Evolutionary conservation across 352 stramenopile genomes (phyloP).

Genomic region (Phytophthora citricola): DNA sequence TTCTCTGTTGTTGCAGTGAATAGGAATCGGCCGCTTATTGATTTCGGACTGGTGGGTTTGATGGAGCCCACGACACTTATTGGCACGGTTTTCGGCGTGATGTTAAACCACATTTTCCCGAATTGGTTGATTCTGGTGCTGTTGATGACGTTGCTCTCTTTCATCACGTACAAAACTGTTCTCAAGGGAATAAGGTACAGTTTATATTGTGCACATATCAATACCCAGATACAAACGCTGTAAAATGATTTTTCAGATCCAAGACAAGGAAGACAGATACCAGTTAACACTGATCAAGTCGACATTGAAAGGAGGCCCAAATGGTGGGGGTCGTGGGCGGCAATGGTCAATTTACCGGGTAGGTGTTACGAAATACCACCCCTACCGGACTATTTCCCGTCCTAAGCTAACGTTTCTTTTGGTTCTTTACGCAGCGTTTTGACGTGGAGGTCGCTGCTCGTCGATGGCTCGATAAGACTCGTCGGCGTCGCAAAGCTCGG

Average conservation of each 20-base stretch:
- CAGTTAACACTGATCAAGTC: constrained; percentile 52
- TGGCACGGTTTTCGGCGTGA: constrained; percentile 75
- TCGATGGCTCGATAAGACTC: constrained; percentile 65
- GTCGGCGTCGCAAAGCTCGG: constrained; percentile 49
- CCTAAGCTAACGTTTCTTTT: not conserved
- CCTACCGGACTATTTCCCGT: no score
- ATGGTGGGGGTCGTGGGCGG: constrained; percentile 46
- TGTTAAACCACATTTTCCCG: constrained; percentile 80
- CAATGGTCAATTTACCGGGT: constrained; percentile 72
- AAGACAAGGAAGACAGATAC: constrained; percentile 54
- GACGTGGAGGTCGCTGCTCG: constrained; percentile 62
- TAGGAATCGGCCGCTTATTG: constrained; percentile 93
- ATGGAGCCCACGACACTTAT: constrained; percentile 95
- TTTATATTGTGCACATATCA: not conserved
- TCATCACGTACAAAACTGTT: constrained; percentile 72
- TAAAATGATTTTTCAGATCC: constrained; percentile 39
- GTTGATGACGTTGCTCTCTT: constrained; percentile 67
- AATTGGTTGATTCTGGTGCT: constrained; percentile 82
- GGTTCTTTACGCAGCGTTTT: constrained; percentile 45
- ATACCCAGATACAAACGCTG: not conserved
- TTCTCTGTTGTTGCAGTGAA: constrained; percentile 39
- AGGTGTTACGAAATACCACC: not conserved
- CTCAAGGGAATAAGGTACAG: constrained; percentile 64
- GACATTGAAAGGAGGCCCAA: constrained; percentile 48
- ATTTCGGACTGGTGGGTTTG: constrained; percentile 97